Evolutionary conservation across 352 stramenopile genomes (phyloP).

Genomic region (Peronosclerospora sorghi): DNA sequence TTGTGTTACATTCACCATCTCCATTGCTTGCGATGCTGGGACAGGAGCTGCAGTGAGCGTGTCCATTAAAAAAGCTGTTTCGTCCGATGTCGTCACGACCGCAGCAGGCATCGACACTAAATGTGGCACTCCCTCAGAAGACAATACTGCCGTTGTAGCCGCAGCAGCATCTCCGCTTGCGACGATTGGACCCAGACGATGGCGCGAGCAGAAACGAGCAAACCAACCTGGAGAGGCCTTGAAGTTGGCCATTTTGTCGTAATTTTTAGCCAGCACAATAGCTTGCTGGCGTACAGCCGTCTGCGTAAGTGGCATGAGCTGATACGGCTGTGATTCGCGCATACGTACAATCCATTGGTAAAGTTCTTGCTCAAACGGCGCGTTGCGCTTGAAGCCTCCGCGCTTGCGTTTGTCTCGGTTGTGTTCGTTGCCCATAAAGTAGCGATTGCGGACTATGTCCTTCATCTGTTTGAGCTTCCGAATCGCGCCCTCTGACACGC

Average conservation of each 20-base stretch:
- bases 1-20: conserved; percentile 6
- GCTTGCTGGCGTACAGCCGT: conserved; percentile 76
- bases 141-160: background rate
- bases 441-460: conserved; percentile 73
- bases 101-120: conserved; percentile 5
- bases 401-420: conserved; percentile 83
- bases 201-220: conserved; percentile 77
- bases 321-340: conserved; percentile 69
- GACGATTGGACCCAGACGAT: conserved; percentile 63
- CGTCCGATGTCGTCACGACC: conserved; percentile 12
- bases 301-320: conserved; percentile 76
- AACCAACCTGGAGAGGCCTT: conserved; percentile 84
- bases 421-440: conserved; percentile 72
- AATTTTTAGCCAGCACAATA: conserved; percentile 76
- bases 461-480: conserved; percentile 86
- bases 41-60: conserved; percentile 11
- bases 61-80: conserved; percentile 23
- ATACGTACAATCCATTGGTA: conserved; percentile 82
- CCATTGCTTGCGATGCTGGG: conserved; percentile 10
- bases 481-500: conserved; percentile 77
- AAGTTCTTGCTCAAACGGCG: conserved; percentile 76
- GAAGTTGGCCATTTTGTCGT: conserved; percentile 75
- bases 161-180: conserved; percentile 4
- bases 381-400: conserved; percentile 72
- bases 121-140: background rate